These are phyloP conservation scores for Candida nanaspora DNA, from an alignment of 805 yeast genomes.

Conservation along the genomic window DNA sequence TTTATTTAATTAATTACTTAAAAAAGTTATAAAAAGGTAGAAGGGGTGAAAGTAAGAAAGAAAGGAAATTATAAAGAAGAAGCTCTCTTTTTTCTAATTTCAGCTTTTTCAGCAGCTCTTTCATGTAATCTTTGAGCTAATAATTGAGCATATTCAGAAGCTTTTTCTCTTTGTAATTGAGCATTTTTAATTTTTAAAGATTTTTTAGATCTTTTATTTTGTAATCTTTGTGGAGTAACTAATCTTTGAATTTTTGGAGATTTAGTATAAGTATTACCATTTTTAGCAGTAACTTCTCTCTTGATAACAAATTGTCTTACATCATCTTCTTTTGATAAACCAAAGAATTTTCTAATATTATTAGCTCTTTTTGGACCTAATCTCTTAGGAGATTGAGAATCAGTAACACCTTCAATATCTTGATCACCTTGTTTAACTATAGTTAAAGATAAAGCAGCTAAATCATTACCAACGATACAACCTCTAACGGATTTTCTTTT, in stretches of 20 bases:
- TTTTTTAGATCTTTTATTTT: slow-evolving; percentile 96
- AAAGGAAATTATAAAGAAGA: slow-evolving; percentile 89
- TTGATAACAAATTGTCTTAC: slow-evolving; percentile 90
- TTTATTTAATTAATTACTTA: background rate
- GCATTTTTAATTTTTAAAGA: slow-evolving; percentile 94
- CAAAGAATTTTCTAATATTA: slow-evolving; percentile 99
- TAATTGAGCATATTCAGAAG: slow-evolving; percentile 99
- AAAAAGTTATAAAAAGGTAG: too few relatives aligned
- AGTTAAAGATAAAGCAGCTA: slow-evolving; percentile 90
- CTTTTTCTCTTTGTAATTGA: slow-evolving; percentile 99
- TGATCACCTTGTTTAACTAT: slow-evolving; percentile 96
- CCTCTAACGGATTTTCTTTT: slow-evolving; percentile 99
- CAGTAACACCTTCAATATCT: slow-evolving; percentile 95
- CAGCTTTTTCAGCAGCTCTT: slow-evolving; percentile 98
- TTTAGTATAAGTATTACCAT: slow-evolving; percentile 98
- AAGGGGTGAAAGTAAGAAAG: background rate
- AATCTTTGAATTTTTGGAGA: slow-evolving; percentile 99
- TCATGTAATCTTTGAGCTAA: slow-evolving; percentile 97
- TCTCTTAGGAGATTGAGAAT: slow-evolving; percentile 94
- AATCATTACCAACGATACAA: slow-evolving; percentile 95
- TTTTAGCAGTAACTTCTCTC: slow-evolving; percentile 96
- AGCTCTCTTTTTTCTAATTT: slow-evolving; percentile 99
- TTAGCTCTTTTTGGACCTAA: slow-evolving; percentile 99
- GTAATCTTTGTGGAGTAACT: slow-evolving; percentile 97
- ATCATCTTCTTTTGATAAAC: slow-evolving; percentile 91